A percentile compares a stretch with the other conserved stretches of the same genome.
These are phyloP conservation scores for Diutina sp. DNA, from an alignment of 1,139 yeast species.

Conservation along the genomic window DNA sequence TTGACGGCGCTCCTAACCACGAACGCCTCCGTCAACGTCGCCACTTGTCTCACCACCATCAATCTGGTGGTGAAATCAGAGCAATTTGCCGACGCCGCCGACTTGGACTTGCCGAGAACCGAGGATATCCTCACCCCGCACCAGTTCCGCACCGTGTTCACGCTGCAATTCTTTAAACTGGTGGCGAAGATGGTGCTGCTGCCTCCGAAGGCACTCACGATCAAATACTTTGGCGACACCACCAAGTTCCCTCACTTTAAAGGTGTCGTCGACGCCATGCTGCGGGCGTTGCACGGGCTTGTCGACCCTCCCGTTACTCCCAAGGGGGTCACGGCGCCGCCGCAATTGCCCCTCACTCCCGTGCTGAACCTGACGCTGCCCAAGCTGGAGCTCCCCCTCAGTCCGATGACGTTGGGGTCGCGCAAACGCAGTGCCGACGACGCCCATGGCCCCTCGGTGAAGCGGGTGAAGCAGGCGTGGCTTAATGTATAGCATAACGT, in stretches of 20 bases:
- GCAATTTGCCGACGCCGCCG: background rate
- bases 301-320: conserved; percentile 13
- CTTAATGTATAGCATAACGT: background rate
- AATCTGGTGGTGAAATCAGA: background rate
- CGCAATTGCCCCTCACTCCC: background rate
- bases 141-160: background rate
- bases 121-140: background rate
- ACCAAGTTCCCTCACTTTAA: conserved; percentile 24
- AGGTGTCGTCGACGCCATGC: conserved; percentile 17
- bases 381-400: background rate
- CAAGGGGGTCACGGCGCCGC: conserved; percentile 9
- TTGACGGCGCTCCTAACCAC: conserved; percentile 7
- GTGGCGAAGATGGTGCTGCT: conserved; percentile 27
- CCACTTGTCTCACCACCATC: background rate
- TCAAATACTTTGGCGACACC: conserved; percentile 27
- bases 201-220: conserved; percentile 32
- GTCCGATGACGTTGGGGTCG: background rate
- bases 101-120: background rate
- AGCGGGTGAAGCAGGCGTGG: background rate
- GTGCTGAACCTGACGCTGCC: background rate
- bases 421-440: background rate
- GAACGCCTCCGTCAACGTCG: conserved; percentile 4
- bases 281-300: background rate
- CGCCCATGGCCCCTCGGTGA: background rate
- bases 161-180: background rate